A percentile compares a stretch with the other conserved stretches of the same genome.
Conservation (phyloP, 2,329 filamentous ascomycete genomes). For the Leptographium radiaticola region DNA sequence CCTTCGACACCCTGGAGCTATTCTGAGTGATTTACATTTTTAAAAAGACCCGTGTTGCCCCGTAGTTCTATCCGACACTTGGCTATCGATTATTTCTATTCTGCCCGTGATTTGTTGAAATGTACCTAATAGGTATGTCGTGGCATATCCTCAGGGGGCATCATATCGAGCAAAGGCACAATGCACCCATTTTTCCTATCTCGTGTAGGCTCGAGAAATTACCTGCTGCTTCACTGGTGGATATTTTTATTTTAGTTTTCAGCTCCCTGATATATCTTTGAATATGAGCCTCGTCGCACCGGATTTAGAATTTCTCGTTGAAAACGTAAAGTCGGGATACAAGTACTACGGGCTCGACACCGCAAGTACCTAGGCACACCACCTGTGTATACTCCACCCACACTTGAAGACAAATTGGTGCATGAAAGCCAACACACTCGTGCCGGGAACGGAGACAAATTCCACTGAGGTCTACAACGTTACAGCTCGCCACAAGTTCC, state of each 20-base stretch:
- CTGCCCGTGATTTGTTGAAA: too few relatives aligned
- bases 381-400: not conserved
- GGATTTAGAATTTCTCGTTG: not conserved
- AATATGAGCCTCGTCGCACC: not conserved
- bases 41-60: too few relatives aligned
- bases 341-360: not conserved
- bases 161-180: too few relatives aligned
- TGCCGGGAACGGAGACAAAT: not conserved
- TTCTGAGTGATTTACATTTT: too few relatives aligned
- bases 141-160: too few relatives aligned
- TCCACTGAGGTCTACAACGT: not conserved
- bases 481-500: not conserved
- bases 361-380: not conserved
- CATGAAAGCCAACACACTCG: not conserved
- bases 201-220: not conserved
- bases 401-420: not conserved
- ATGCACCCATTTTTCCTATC: not conserved
- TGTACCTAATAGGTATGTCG: too few relatives aligned
- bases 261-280: not conserved
- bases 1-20: not conserved
- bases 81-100: too few relatives aligned
- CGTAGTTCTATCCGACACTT: too few relatives aligned
- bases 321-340: too few relatives aligned
- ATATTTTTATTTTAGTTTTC: not conserved
- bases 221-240: not conserved